Evolutionary conservation across 208 protist species (phyloP).

Genomic region (Strigomonas culicis): DNA sequence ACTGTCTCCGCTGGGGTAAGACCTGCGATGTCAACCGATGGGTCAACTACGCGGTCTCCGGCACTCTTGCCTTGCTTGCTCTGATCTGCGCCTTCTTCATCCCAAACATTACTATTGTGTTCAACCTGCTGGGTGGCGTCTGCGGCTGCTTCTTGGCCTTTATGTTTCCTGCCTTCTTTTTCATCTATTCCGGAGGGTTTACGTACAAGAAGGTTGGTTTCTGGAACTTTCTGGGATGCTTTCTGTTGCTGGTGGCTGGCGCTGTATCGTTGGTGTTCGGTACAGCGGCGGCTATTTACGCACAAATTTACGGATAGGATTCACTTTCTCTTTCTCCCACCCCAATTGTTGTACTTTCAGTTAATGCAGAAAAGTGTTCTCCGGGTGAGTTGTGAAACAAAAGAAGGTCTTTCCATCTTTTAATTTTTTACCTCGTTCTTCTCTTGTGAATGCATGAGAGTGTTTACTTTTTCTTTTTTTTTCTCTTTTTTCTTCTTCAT

Average conservation of each 20-base stretch:
- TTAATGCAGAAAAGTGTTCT: background rate
- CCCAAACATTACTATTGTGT: slow-evolving; percentile 74
- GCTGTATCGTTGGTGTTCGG: slow-evolving; percentile 67
- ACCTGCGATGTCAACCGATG: slow-evolving; percentile 41
- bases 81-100: slow-evolving; percentile 77
- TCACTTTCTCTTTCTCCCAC: background rate
- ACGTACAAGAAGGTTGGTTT: slow-evolving; percentile 43
- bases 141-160: slow-evolving; percentile 75
- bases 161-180: slow-evolving; percentile 78
- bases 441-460: background rate
- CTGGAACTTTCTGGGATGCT: slow-evolving; percentile 44
- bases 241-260: slow-evolving; percentile 49
- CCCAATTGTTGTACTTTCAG: background rate
- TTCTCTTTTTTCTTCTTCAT: background rate
- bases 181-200: slow-evolving; percentile 66
- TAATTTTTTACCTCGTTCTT: slow-evolving; percentile 3
- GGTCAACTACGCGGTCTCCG: slow-evolving; percentile 47
- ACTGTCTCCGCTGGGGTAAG: slow-evolving; percentile 46
- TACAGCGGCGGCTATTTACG: slow-evolving; percentile 56
- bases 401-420: slow-evolving; percentile 5
- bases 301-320: slow-evolving; percentile 17
- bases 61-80: slow-evolving; percentile 36
- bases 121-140: slow-evolving; percentile 66
- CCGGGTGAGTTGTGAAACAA: background rate
- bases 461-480: slow-evolving; percentile 1